A percentile compares a stretch with the other conserved stretches of the same genome.
Conservation (phyloP, 345 rosid genomes). For the Heritiera littoralis region DNA sequence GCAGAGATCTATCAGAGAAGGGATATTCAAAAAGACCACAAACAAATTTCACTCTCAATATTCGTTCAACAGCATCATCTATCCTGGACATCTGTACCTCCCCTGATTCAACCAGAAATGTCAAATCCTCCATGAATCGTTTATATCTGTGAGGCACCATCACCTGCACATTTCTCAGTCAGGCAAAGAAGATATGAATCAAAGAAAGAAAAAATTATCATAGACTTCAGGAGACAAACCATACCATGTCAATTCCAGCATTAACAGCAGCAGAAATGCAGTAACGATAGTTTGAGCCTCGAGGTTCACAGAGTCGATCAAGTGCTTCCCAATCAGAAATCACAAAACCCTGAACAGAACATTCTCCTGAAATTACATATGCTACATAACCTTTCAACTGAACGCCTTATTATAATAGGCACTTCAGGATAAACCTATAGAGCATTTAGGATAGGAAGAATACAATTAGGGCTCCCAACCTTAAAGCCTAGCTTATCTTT, state of each 20-base stretch:
- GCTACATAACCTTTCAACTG: not conserved
- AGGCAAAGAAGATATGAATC: conserved; percentile 1
- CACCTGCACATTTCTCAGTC: conserved; percentile 48
- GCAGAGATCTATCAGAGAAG: conserved; percentile 64
- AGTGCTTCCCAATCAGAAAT: conserved; percentile 89
- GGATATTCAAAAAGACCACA: conserved; percentile 82
- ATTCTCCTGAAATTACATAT: not conserved
- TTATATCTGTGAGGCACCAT: conserved; percentile 68
- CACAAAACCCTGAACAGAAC: conserved; percentile 66
- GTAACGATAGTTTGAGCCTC: conserved; percentile 61
- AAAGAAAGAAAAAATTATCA: not conserved
- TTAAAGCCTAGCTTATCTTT: conserved; percentile 76
- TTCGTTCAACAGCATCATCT: conserved; percentile 78
- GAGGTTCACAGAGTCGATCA: conserved; percentile 60
- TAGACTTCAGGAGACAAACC: not conserved
- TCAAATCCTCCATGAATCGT: conserved; percentile 52
- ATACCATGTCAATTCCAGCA: conserved; percentile 96
- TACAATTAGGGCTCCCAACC: conserved; percentile 40
- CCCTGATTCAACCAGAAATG: conserved; percentile 61
- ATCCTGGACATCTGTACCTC: conserved; percentile 69
- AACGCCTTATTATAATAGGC: conserved; percentile 3
- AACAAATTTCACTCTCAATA: conserved; percentile 80
- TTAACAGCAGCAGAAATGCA: conserved; percentile 61
- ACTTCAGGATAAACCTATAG: not conserved
- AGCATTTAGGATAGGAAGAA: not conserved